Conservation (phyloP, 495 filamentous ascomycete genomes). For the Tuber magnatum region DNA sequence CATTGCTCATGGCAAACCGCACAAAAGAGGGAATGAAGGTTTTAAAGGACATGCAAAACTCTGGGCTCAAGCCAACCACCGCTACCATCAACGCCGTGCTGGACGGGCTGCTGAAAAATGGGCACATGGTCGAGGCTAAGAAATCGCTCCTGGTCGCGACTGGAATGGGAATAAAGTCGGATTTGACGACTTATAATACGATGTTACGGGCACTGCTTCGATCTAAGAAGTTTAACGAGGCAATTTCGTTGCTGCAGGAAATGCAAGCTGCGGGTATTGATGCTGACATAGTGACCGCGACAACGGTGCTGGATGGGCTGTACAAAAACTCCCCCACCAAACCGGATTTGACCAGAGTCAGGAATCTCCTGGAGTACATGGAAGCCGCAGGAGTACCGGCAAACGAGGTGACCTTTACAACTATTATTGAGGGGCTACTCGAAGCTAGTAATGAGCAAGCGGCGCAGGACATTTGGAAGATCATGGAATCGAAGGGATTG, state of each 20-base stretch:
- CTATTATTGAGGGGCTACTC: slow-evolving; percentile 58
- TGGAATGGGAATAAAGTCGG: slow-evolving; percentile 52
- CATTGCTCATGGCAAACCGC: slow-evolving; percentile 17
- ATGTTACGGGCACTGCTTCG: slow-evolving; percentile 53
- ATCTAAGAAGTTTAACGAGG: slow-evolving; percentile 34
- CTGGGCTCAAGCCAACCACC: slow-evolving; percentile 50
- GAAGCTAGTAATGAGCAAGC: slow-evolving; percentile 45
- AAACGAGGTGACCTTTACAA: slow-evolving; percentile 55
- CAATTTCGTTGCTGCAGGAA: slow-evolving; percentile 34
- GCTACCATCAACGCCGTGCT: slow-evolving; percentile 57
- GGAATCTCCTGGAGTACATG: slow-evolving; percentile 50
- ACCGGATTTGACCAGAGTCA: slow-evolving; percentile 36
- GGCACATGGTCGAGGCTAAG: slow-evolving; percentile 44
- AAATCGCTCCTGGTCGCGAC: slow-evolving; percentile 55
- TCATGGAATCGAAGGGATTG: slow-evolving; percentile 51
- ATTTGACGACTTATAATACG: slow-evolving; percentile 62
- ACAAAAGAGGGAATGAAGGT: slow-evolving; percentile 26
- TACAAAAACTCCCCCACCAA: slow-evolving; percentile 42
- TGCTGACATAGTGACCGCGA: slow-evolving; percentile 51
- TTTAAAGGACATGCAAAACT: slow-evolving; percentile 24
- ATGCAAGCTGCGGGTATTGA: slow-evolving; percentile 47
- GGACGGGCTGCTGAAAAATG: slow-evolving; percentile 46
- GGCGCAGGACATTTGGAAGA: slow-evolving; percentile 54
- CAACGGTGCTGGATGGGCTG: slow-evolving; percentile 50
- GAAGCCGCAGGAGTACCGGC: slow-evolving; percentile 48